Conservation (phyloP, 768 basidiomycete genomes). For the Rubroboletus satanas region DNA sequence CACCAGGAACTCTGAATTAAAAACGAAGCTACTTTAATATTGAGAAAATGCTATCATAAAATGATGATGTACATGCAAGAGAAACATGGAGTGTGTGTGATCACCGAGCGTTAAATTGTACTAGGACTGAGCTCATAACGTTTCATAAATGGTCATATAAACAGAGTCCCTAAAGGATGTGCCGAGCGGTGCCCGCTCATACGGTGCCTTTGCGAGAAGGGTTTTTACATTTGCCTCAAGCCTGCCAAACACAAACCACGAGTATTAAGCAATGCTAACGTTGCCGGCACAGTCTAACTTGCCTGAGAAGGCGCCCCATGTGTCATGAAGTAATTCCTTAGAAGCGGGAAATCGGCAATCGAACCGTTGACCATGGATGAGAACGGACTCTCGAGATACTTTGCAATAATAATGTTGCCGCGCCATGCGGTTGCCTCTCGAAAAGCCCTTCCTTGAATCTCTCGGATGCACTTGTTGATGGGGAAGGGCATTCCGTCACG, state of each 20-base stretch:
- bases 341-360: constrained; percentile 81
- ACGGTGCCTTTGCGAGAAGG: neutral
- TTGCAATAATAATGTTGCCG: constrained; percentile 75
- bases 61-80: constrained; percentile 20
- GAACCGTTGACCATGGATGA: constrained; percentile 61
- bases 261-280: constrained; percentile 11
- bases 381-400: constrained; percentile 50
- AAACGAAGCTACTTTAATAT: constrained; percentile 9
- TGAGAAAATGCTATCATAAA: constrained; percentile 14
- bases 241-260: constrained; percentile 26
- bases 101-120: neutral
- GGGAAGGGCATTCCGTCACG: constrained; percentile 83
- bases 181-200: neutral
- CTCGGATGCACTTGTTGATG: constrained; percentile 68
- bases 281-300: constrained; percentile 30
- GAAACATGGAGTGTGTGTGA: constrained; percentile 22
- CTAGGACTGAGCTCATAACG: constrained; percentile 10
- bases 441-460: constrained; percentile 64
- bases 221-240: constrained; percentile 22
- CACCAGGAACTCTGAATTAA: constrained; percentile 33
- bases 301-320: constrained; percentile 49
- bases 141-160: constrained; percentile 29
- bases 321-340: constrained; percentile 74
- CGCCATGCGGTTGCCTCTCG: constrained; percentile 69
- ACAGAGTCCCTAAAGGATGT: constrained; percentile 16